Conservation (phyloP, 139 green algal genomes). For the Eudorina sp. region DNA sequence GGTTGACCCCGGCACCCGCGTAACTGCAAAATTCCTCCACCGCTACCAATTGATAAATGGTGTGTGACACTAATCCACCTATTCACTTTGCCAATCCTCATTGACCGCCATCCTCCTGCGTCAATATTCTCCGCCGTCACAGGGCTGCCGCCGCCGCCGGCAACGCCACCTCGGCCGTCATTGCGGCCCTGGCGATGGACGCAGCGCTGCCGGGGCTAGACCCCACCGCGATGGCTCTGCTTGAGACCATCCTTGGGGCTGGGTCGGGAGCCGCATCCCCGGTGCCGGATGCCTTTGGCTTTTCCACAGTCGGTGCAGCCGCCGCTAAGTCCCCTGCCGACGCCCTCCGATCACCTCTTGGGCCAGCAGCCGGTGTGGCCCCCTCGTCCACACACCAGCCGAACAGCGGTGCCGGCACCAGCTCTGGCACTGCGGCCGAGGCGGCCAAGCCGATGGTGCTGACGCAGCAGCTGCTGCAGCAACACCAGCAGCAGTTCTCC, state of each 20-base stretch:
- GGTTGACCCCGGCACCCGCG: too few relatives aligned
- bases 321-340: background rate
- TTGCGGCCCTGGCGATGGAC: slow-evolving; percentile 29
- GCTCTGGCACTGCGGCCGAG: background rate
- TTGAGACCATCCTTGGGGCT: slow-evolving; percentile 39
- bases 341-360: background rate
- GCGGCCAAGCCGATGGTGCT: background rate
- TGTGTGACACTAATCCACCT: too few relatives aligned
- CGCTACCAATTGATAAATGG: too few relatives aligned
- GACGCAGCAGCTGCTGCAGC: background rate
- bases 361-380: too few relatives aligned
- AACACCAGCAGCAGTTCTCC: background rate
- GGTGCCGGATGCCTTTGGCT: too few relatives aligned
- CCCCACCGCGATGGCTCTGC: background rate
- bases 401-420: too few relatives aligned
- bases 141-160: background rate
- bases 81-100: too few relatives aligned
- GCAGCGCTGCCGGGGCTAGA: background rate
- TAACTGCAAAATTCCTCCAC: too few relatives aligned
- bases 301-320: too few relatives aligned
- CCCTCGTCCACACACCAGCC: too few relatives aligned
- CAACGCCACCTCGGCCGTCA: slow-evolving; percentile 23
- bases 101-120: too few relatives aligned
- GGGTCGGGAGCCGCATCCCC: background rate
- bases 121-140: too few relatives aligned